Percentiles rank a stretch among this genome's conserved stretches.
Conservation (phyloP, 225 moss, liverwort and hornwort genomes). For the Pseudisothecium myosuroides region DNA sequence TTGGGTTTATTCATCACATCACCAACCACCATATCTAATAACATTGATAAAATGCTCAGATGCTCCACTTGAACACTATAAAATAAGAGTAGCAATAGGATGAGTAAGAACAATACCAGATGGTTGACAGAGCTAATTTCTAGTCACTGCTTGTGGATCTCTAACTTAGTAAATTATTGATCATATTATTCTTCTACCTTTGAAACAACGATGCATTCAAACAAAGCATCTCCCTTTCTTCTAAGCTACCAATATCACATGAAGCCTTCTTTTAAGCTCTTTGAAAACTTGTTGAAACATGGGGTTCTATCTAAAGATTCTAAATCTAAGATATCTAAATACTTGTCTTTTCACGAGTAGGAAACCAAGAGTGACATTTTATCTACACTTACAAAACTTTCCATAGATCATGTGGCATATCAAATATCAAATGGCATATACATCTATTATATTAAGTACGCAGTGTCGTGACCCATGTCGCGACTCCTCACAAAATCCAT, state of each 20-base stretch:
- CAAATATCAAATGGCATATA: not conserved
- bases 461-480: too few relatives aligned
- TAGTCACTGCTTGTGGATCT: not conserved
- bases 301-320: not conserved
- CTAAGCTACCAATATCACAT: not conserved
- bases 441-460: too few relatives aligned
- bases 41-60: not conserved
- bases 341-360: too few relatives aligned
- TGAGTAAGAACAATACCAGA: not conserved
- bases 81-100: not conserved
- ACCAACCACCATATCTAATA: not conserved
- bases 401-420: constrained; percentile 4
- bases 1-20: not conserved
- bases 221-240: not conserved
- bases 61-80: not conserved
- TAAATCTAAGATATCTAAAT: not conserved
- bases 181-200: not conserved
- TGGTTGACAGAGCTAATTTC: not conserved
- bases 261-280: too few relatives aligned
- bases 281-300: too few relatives aligned
- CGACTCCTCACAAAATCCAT: too few relatives aligned
- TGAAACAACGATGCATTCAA: not conserved
- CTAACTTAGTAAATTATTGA: not conserved
- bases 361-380: not conserved
- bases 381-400: not conserved